Conservation (phyloP, 495 filamentous ascomycete genomes). For the Aspergillus taichungensis region DNA sequence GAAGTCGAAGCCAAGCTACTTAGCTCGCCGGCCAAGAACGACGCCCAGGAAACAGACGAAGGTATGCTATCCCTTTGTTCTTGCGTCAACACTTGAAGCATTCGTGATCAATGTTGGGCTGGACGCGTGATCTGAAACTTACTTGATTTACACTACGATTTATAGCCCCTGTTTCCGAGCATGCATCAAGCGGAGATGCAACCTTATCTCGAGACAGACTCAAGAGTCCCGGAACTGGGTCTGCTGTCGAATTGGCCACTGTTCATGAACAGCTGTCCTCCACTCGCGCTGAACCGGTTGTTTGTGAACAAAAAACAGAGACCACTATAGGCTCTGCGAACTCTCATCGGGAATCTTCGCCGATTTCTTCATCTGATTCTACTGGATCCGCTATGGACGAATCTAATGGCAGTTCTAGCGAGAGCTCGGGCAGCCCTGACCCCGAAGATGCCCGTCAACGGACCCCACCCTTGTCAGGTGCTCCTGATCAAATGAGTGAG, state of each 20-base stretch:
- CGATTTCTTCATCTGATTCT: constrained; percentile 18
- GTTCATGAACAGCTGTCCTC: not conserved
- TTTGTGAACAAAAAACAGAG: too few relatives aligned
- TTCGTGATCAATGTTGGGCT: too few relatives aligned
- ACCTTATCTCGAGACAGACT: too few relatives aligned
- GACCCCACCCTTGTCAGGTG: not conserved
- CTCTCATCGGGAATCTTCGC: not conserved
- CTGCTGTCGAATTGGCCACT: too few relatives aligned
- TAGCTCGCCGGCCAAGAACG: constrained; percentile 17
- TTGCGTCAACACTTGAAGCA: not conserved
- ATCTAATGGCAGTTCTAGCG: constrained; percentile 22
- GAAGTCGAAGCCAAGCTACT: constrained; percentile 33
- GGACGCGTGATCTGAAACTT: too few relatives aligned
- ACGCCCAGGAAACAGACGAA: constrained; percentile 16
- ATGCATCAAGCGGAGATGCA: too few relatives aligned
- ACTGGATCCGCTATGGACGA: constrained; percentile 36
- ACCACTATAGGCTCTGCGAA: too few relatives aligned
- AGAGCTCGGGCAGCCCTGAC: constrained; percentile 11
- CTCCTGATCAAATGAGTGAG: not conserved
- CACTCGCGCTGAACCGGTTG: too few relatives aligned
- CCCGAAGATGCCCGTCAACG: not conserved
- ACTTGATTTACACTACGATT: not conserved
- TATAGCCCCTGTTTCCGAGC: not conserved
- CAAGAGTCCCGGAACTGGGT: too few relatives aligned
- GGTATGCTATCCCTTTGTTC: constrained; percentile 14